Percentiles rank a stretch among this genome's conserved stretches.
Evolutionary conservation across 139 green algal species (phyloP).

Genomic region (Spirogloea muscicola): DNA sequence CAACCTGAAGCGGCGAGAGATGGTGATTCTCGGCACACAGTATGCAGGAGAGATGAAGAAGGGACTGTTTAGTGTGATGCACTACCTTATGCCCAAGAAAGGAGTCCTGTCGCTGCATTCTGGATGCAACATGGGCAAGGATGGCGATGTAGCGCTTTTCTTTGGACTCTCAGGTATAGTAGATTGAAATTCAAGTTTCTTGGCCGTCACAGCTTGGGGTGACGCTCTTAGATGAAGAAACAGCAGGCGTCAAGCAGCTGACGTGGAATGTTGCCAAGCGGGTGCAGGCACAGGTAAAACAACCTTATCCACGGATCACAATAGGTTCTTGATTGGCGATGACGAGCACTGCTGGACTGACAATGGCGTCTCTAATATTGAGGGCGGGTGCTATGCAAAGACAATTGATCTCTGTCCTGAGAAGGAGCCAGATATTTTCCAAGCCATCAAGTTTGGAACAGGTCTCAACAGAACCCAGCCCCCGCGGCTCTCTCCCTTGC

Average conservation of each 20-base stretch:
- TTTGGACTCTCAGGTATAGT: conserved; percentile 47
- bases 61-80: conserved; percentile 77
- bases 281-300: conserved; percentile 57
- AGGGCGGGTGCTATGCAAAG: conserved; percentile 96
- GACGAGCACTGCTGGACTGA: conserved; percentile 92
- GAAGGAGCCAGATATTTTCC: conserved; percentile 86
- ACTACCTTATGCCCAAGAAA: conserved; percentile 85
- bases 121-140: conserved; percentile 64
- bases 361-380: conserved; percentile 87
- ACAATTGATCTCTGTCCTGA: conserved; percentile 72
- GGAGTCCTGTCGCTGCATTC: conserved; percentile 80
- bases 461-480: no score
- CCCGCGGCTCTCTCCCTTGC: no score
- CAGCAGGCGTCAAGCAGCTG: no score
- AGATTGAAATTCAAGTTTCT: no score
- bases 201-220: no score
- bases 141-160: conserved; percentile 56
- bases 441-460: conserved; percentile 80
- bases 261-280: no score
- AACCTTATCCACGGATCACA: conserved; percentile 67
- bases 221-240: no score
- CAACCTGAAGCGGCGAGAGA: conserved; percentile 63
- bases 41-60: conserved; percentile 94
- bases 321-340: conserved; percentile 79
- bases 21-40: conserved; percentile 77